A percentile compares a stretch with the other conserved stretches of the same genome.
Conservation (phyloP, 306 rosid genomes). For the Dryas drummondii region DNA sequence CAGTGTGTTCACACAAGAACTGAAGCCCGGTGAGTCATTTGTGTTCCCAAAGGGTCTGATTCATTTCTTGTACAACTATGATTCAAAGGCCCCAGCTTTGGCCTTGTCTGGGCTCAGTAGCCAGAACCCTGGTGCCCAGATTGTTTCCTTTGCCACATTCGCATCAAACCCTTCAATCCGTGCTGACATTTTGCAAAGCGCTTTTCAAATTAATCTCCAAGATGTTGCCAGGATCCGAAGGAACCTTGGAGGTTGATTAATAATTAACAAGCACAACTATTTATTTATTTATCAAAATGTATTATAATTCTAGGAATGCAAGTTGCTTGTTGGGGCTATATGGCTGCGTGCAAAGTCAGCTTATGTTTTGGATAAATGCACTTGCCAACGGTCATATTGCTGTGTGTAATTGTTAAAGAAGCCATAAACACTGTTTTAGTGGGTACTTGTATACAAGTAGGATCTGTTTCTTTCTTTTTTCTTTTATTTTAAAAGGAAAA, state of each 20-base stretch:
- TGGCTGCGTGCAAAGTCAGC: background rate
- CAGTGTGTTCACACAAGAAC: slow-evolving; percentile 26
- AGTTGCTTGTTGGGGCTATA: background rate
- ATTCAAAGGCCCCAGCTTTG: slow-evolving; percentile 28
- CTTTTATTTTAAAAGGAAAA: no score
- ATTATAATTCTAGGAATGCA: background rate
- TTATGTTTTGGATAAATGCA: background rate
- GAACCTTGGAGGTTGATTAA: slow-evolving; percentile 44
- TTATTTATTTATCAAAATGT: background rate
- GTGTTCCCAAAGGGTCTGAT: slow-evolving; percentile 63
- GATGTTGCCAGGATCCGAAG: slow-evolving; percentile 43
- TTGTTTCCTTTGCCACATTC: slow-evolving; percentile 48
- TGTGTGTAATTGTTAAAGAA: background rate
- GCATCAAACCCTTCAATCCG: slow-evolving; percentile 42
- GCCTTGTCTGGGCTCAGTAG: slow-evolving; percentile 62
- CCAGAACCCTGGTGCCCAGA: slow-evolving; percentile 64
- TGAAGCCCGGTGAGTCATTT: slow-evolving; percentile 59
- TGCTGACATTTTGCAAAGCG: slow-evolving; percentile 30
- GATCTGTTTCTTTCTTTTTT: no score
- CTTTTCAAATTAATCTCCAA: slow-evolving; percentile 37
- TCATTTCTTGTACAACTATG: slow-evolving; percentile 56
- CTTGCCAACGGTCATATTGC: slow-evolving; percentile 4
- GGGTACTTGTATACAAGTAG: no score
- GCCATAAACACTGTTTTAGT: background rate
- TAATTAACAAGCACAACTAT: background rate